phyloP scores from a whole-genome alignment of 192 early-diverging fungal genomes.

The Coemansia sp. region DNA sequence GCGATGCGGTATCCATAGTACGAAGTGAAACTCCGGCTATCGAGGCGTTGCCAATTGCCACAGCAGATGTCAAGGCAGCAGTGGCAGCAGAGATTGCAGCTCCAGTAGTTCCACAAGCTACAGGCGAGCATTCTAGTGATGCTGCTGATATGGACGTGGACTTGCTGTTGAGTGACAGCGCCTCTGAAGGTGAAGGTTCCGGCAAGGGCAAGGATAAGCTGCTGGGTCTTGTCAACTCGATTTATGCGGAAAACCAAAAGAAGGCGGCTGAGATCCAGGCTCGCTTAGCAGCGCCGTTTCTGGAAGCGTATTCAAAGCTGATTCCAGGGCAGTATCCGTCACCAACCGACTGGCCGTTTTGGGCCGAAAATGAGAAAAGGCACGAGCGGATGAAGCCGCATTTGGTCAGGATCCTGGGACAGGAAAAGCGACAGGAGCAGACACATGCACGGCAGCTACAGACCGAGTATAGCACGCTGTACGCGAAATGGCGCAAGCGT shows the following conservation, averaged over 20 bases:
- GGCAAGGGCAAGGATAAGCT: constrained; percentile 10
- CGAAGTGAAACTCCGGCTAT: not conserved
- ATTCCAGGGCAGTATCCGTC: constrained; percentile 34
- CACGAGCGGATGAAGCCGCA: constrained; percentile 27
- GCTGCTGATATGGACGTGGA: constrained; percentile 5
- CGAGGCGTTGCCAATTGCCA: not conserved
- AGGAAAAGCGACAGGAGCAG: constrained; percentile 15
- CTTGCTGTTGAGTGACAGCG: constrained; percentile 1
- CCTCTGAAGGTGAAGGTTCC: not conserved
- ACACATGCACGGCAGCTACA: constrained; percentile 27
- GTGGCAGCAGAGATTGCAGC: constrained; percentile 7
- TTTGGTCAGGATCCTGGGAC: constrained; percentile 21
- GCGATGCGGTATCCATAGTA: not conserved
- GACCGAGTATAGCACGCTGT: constrained; percentile 40
- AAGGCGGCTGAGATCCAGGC: constrained; percentile 28
- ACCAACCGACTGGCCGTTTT: constrained; percentile 48
- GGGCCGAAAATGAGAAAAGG: constrained; percentile 26
- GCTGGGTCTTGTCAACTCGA: constrained; percentile 10
- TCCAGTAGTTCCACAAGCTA: constrained; percentile 15
- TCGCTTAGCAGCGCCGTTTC: constrained; percentile 24
- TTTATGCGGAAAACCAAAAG: constrained; percentile 43
- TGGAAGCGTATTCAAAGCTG: constrained; percentile 29
- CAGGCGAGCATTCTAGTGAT: not conserved
- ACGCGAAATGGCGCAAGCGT: constrained; percentile 42
- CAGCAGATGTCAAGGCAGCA: not conserved